These are phyloP conservation scores for Diaporthe batatas DNA, from an alignment of 2,329 filamentous ascomycete species.

Conservation along the genomic window DNA sequence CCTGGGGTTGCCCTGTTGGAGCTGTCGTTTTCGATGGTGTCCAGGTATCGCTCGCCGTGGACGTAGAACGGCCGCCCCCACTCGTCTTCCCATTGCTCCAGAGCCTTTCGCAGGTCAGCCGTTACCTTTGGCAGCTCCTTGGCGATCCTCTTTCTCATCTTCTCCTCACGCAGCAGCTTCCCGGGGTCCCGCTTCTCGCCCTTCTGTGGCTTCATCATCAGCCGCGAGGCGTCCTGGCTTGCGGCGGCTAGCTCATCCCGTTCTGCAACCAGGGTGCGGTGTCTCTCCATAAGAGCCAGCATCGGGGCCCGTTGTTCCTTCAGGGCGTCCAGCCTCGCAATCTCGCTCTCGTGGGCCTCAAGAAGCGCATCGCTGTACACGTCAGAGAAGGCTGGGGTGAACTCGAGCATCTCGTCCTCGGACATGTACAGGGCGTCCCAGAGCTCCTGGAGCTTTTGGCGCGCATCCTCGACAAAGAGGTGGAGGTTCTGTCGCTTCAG, in stretches of 20 bases:
- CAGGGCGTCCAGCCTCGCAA: constrained; percentile 82
- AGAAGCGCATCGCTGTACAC: constrained; percentile 96
- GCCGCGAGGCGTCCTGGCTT: constrained; percentile 92
- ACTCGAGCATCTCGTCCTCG: constrained; percentile 98
- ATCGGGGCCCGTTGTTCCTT: constrained; percentile 90
- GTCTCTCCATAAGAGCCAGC: constrained; percentile 84
- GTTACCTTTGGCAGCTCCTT: constrained; percentile 96
- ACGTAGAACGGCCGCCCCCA: constrained; percentile 94
- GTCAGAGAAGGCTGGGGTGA: constrained; percentile 96
- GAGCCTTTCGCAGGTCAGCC: constrained; percentile 81
- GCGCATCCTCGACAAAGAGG: constrained; percentile 93
- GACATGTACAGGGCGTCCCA: constrained; percentile 96
- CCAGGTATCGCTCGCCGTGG: constrained; percentile 90
- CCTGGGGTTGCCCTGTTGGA: constrained; percentile 68
- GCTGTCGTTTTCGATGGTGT: constrained; percentile 79
- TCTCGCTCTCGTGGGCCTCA: constrained; percentile 94
- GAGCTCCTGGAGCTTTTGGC: constrained; percentile 90
- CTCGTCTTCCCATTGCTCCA: constrained; percentile 92
- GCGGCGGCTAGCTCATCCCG: constrained; percentile 89
- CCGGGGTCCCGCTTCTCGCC: constrained; percentile 95
- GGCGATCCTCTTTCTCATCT: constrained; percentile 96
- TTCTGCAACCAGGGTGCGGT: constrained; percentile 86
- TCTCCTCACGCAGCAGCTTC: constrained; percentile 93
- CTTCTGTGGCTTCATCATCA: constrained; percentile 92
- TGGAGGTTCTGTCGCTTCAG: constrained; percentile 96